Percentiles rank a stretch among this genome's conserved stretches.
Evolutionary conservation across 2,329 filamentous ascomycete genomes (phyloP).

Genomic region (Colletotrichum paranaense): DNA sequence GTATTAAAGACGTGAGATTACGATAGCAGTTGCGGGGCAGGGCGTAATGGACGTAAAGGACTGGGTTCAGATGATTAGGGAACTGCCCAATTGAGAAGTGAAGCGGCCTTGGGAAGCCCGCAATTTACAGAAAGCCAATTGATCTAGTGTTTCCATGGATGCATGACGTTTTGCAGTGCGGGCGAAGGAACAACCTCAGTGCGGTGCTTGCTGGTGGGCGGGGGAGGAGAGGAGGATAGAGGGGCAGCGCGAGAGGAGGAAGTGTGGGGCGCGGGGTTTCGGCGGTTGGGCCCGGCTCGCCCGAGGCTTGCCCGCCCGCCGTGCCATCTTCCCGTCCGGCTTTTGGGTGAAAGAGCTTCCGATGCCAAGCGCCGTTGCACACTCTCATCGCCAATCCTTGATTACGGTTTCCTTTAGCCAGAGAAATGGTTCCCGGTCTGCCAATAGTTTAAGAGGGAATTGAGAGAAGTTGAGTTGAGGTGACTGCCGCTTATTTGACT

Average conservation of each 20-base stretch:
- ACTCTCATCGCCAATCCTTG: not conserved
- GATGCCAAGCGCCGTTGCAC: slow-evolving; percentile 5
- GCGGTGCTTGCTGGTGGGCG: not conserved
- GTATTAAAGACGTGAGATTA: not conserved
- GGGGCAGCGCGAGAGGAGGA: slow-evolving; percentile 7
- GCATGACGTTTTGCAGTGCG: slow-evolving; percentile 20
- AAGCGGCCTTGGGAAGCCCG: slow-evolving; percentile 1
- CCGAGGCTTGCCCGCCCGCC: slow-evolving; percentile 4
- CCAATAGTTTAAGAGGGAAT: not conserved
- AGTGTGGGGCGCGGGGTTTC: slow-evolving; percentile 16
- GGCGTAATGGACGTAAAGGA: not conserved
- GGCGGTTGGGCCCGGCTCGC: slow-evolving; percentile 24
- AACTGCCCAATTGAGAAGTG: slow-evolving; percentile 23
- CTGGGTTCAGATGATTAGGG: not conserved
- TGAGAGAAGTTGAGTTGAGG: not conserved
- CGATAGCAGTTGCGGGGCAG: slow-evolving; percentile 9
- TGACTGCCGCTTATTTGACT: not conserved
- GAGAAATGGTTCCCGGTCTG: not conserved
- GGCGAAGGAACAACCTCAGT: too few species aligned
- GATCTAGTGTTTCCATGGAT: not conserved
- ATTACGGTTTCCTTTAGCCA: too few species aligned
- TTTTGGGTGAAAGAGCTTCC: not conserved
- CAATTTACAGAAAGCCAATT: slow-evolving; percentile 5
- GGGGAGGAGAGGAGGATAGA: not conserved
- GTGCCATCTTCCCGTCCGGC: not conserved